Base-by-base conservation (phyloP, 2,329 filamentous ascomycete genomes). In the Colletotrichum godetiae region DNA sequence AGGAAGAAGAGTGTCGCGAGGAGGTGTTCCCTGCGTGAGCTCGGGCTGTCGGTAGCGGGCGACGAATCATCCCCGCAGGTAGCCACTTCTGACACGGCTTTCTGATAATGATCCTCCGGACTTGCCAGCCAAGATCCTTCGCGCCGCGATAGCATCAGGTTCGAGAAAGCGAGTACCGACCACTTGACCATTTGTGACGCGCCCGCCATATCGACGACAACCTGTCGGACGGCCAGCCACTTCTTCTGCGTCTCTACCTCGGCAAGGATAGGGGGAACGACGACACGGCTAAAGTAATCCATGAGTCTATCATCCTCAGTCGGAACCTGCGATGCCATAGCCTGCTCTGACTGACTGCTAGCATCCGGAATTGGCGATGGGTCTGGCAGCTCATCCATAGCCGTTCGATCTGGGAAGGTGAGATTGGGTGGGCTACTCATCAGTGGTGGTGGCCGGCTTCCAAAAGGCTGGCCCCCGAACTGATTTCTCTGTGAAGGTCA, bases 1-100 rank as follows among this genome's bases (percentile, higher is more conserved):
- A 90, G 81, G 69, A 90, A 86, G 78, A 90, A 90, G 10, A 89
- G 76, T 0, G 87, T 83, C 1, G 86, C 87, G 6, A 90, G 81
- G 4, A 88, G 79, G 52, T 86, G 79, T 72, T 87, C 84, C 4
- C 84, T 75, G 7, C 77, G 74, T 5, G 74, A 63, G n/a, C 78
- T 82, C 31, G 83, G 79, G 13, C 7, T 31, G 4, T 65, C 67
- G 8, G n/a, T 78, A 72, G 2, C 68, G 71, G 35, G 69, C 2
- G 61, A 63, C 6, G 68, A 61, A 11, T 53, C 68, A 1, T 55
- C 72, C 2, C 53, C 63, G 31, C 49, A 55, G 5, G 57, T 76
- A 2, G 78, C 76, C 10, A 85, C 77, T 58, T 85, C 83, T 7
- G 78, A 75, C 19, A 77, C 76, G 5, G 83, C 82, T 11, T 80